Evolutionary conservation across 2,329 filamentous ascomycete genomes (phyloP), one percentile per base, ranked within the genome.

Genomic region (Colletotrichum tofieldiae): DNA sequence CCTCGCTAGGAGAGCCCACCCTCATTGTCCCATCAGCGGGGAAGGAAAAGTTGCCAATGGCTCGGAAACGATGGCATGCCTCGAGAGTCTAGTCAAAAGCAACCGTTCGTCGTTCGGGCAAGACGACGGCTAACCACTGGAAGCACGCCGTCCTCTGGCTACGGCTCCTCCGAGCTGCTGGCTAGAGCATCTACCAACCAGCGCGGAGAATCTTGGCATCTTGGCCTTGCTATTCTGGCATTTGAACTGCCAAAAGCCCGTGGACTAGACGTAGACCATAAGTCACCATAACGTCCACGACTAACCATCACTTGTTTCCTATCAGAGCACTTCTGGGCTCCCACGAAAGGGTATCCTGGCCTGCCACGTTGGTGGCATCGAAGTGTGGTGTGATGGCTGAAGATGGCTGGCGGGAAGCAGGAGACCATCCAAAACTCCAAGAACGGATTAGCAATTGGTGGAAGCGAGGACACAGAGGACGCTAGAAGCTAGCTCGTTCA

Each of bases 401-500:
- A 39, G n/a, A 55, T 49, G 51, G 20, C 54, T 56, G 39, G 59
- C 37, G 35, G 43, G 52, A 16, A 35, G 51, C 29, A 43, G 4
- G 20, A n/a, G 20, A 29, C 20, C 20, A 52, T n/a, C 52, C 12
- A n/a, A 52, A 52, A 26, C 52, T 52, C 9, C 47, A 20, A 51
- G 41, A 14, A 32, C 20, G n/a, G 2, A 35, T 14, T 29, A 11
- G 67, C 35, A 18, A 59, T 37, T 65, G 52, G 52, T 26, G 61
- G 32, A 18, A 37, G 12, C 20, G 8, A 29, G n/a, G 52, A 20
- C 2, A 35, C 11, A 39, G 52, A 26, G 35, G 29, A 58, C 66
- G 43, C 66, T 39, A 69, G n/a, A 52, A 47, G 29, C 18, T 65
- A 58, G 59, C 35, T 58, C 26, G 43, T 41, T 41, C 18, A 32